These are phyloP conservation scores for Emericellopsis atlantica DNA, from an alignment of 2,329 filamentous ascomycete species.

Conservation along the genomic window DNA sequence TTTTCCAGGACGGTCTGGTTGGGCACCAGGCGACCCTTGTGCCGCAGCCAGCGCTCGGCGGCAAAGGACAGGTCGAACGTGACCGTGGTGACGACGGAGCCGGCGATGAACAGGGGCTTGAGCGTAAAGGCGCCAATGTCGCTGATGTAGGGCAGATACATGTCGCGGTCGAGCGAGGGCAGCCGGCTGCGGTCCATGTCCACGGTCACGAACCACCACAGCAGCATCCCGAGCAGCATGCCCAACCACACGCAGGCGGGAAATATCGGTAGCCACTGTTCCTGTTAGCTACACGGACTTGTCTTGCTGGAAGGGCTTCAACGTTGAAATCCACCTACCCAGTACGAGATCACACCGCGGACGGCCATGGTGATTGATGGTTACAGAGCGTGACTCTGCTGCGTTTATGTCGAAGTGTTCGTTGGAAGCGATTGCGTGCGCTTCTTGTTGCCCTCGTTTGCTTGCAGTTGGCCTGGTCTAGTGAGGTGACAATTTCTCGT, in stretches of 20 bases:
- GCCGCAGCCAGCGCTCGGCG: slow-evolving; percentile 74
- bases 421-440: too few relatives aligned
- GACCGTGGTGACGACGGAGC: slow-evolving; percentile 58
- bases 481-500: too few relatives aligned
- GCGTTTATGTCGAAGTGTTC: too few relatives aligned
- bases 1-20: slow-evolving; percentile 56
- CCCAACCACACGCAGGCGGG: slow-evolving; percentile 52
- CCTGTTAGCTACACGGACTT: neutral
- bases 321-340: slow-evolving; percentile 16
- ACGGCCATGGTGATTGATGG: slow-evolving; percentile 13
- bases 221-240: slow-evolving; percentile 56
- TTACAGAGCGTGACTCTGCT: too few relatives aligned
- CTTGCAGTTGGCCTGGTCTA: too few relatives aligned
- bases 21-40: slow-evolving; percentile 63
- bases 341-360: slow-evolving; percentile 21
- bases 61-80: slow-evolving; percentile 73
- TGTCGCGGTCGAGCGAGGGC: slow-evolving; percentile 41
- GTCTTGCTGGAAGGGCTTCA: neutral
- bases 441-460: too few relatives aligned
- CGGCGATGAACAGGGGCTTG: slow-evolving; percentile 68
- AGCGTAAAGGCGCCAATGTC: slow-evolving; percentile 49
- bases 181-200: slow-evolving; percentile 37
- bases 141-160: slow-evolving; percentile 61
- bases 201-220: slow-evolving; percentile 51
- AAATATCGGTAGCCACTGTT: slow-evolving; percentile 54